These are phyloP conservation scores for Tolypocladium endophyticum DNA, from an alignment of 2,329 filamentous ascomycete genomes.

Conservation along the genomic window DNA sequence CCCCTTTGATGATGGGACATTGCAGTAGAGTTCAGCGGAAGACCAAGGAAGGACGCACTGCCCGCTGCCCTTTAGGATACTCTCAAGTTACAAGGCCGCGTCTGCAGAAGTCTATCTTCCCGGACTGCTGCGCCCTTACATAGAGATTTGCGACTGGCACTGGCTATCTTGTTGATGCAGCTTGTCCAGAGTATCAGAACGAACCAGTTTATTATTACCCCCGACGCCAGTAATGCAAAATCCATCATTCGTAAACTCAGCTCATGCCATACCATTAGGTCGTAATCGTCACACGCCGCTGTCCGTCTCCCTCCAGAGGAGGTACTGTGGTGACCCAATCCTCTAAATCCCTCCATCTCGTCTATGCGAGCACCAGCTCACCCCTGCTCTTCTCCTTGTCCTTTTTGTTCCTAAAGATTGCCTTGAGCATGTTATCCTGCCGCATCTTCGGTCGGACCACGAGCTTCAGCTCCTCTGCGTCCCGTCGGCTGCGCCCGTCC, in stretches of 20 bases:
- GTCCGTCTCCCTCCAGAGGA: not conserved
- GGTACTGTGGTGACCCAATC: not conserved
- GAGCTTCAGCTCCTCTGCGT: constrained; percentile 26
- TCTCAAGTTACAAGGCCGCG: too few species aligned
- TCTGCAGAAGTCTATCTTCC: too few species aligned
- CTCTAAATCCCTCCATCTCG: not conserved
- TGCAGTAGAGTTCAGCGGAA: too few species aligned
- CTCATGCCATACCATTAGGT: not conserved
- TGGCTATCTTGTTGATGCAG: too few species aligned
- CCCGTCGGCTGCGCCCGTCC: constrained; percentile 19
- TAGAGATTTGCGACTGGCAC: too few species aligned
- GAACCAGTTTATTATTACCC: too few species aligned
- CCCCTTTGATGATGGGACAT: too few species aligned
- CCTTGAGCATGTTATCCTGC: constrained; percentile 44
- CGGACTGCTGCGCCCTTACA: too few species aligned
- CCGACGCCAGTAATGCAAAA: not conserved
- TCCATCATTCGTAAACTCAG: not conserved
- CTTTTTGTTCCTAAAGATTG: constrained; percentile 47
- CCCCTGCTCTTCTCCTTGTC: constrained; percentile 28
- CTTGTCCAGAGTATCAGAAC: too few species aligned
- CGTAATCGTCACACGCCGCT: not conserved
- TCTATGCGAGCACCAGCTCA: constrained; percentile 18
- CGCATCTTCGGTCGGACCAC: constrained; percentile 37
- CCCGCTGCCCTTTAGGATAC: too few species aligned
- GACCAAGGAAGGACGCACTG: too few species aligned